Evolutionary conservation across 169 alveolate species (phyloP), one percentile per base, ranked within the genome.

Genomic region (Babesia ovis): DNA sequence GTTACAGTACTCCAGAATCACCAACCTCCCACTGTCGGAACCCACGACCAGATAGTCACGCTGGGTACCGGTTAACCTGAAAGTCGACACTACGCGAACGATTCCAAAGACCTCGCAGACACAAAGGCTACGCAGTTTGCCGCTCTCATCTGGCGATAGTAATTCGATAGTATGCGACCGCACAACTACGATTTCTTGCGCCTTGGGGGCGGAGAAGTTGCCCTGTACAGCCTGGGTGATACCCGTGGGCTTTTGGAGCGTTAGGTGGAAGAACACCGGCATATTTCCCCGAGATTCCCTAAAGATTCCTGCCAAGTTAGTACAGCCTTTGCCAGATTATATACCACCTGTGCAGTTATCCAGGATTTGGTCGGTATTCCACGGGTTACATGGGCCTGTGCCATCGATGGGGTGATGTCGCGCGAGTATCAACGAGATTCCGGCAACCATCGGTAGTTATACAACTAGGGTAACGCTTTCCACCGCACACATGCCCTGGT

Each of bases 11-110:
- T 96, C 96, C 32, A 98, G 91, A 51, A 97, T 94, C 2, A 94
- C 98, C 66, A 97, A 86, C 48, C 97, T 86, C 0, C 99, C 99
- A 32, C 98, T 90, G 77, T 98, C 99, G n/a, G 98, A 93, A 29
- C 98, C 96, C 18, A 96, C 92, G 9, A 95, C 97, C 34, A 98
- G 61, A 71, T 94, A 92, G 91, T 98, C 99, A 56, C 89, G 91
- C 51, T 84, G 88, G 12, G 97, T 88, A 6, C 97, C 98, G 0
- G 97, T 92, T 32, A 97, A 84, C 42, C 99, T 90, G 82, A 98
- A 95, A 42, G 98, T 92, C 25, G 94, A 80, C n/a, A 98, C 90
- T 68, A 91, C 88, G 51, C 99, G 79, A 11, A 98, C 94, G 11
- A 94, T 90, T n/a, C 99, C 98, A 83, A 96, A 98, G 25, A 95